Percentiles rank a stretch among this genome's conserved stretches.
Evolutionary conservation across 139 green algal genomes (phyloP).

Genomic region (Trebouxia sp.): DNA sequence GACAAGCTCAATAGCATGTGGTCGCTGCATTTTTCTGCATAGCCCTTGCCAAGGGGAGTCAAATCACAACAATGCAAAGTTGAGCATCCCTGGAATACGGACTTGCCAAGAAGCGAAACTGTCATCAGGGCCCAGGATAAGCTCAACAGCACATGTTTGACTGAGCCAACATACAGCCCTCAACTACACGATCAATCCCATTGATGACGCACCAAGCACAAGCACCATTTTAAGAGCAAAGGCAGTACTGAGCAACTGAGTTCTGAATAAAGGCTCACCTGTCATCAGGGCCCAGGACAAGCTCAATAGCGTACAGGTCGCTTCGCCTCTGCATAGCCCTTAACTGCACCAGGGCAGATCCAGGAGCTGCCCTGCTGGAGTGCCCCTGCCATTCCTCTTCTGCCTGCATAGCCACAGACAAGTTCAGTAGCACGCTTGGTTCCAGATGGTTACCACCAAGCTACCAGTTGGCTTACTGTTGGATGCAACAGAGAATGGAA

Average conservation of each 20-base stretch:
- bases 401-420: not conserved
- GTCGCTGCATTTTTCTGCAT: too few relatives aligned
- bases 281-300: constrained; percentile 31
- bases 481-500: too few relatives aligned
- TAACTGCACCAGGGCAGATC: constrained; percentile 13
- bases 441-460: too few relatives aligned
- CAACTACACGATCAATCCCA: constrained; percentile 9
- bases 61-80: too few relatives aligned
- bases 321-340: constrained; percentile 29
- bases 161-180: constrained; percentile 21
- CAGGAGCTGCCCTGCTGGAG: not conserved
- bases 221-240: too few relatives aligned
- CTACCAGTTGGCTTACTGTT: too few relatives aligned
- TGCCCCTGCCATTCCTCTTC: not conserved
- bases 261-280: not conserved
- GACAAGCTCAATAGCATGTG: too few relatives aligned
- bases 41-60: too few relatives aligned
- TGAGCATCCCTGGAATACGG: too few relatives aligned
- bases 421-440: not conserved
- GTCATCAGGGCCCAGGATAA: constrained; percentile 25
- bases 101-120: not conserved
- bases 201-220: too few relatives aligned
- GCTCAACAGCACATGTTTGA: constrained; percentile 16
- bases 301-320: constrained; percentile 30
- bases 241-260: too few relatives aligned